Evolutionary conservation across 352 stramenopile species (phyloP), one percentile per base, ranked within the genome.

Genomic region (Aphanomyces astaci): DNA sequence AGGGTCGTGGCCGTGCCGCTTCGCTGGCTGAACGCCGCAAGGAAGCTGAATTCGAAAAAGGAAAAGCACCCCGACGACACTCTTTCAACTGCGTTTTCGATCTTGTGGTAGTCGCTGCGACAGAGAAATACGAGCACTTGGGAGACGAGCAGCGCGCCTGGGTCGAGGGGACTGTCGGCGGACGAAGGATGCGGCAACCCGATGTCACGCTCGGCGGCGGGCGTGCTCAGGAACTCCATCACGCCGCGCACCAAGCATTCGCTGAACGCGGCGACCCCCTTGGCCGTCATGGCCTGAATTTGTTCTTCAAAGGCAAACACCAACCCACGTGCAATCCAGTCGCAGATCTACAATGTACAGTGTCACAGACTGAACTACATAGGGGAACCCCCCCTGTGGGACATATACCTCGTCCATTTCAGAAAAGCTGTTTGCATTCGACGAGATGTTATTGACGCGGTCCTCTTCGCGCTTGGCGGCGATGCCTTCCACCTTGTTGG

Each of bases 321-420:
- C 11, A 68, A 30, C 10, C 62, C 62, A 9, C 62, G 62, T 4
- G 43, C 31, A 28, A 68, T 59, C 46, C n/a, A 27, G 19, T 68
- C 62, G 5, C 62, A 68, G n/a, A 68, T 56, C 62, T 68, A 68
- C 3, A n/a, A n/a, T n/a, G n/a, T n/a, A n/a, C n/a, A n/a, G n/a
- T n/a, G n/a, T n/a, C n/a, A n/a, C n/a, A n/a, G n/a, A n/a, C n/a
- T n/a, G n/a, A n/a, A n/a, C n/a, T n/a, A n/a, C n/a, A n/a, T n/a
- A n/a, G n/a, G n/a, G n/a, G n/a, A n/a, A n/a, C n/a, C n/a, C n/a
- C n/a, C n/a, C n/a, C n/a, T n/a, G n/a, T n/a, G n/a, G n/a, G n/a
- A n/a, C n/a, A n/a, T n/a, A n/a, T 68, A 68, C 62, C 24, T 68
- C 62, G 7, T 68, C 62, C 62, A 68, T 68, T 68, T 68, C 62